A percentile compares a stretch with the other conserved stretches of the same genome.
phyloP scores from a whole-genome alignment of 2,329 filamentous ascomycete genomes.

The Xylariaceae sp. region DNA sequence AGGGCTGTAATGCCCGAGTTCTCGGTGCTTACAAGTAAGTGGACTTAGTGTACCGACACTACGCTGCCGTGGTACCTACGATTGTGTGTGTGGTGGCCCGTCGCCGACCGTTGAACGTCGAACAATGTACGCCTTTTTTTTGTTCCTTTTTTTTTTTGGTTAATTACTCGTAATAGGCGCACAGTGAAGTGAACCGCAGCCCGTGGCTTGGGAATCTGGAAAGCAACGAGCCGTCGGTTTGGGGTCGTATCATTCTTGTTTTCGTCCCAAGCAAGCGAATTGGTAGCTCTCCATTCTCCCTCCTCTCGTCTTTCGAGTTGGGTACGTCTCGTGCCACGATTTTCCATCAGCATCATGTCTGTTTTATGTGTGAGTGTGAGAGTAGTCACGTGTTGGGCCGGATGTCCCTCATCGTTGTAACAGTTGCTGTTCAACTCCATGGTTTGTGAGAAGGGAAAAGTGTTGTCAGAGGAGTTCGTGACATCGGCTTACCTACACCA shows the following conservation, averaged over 20 bases:
- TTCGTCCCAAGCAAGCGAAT: too few relatives aligned
- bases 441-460: not conserved
- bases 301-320: too few relatives aligned
- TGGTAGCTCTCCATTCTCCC: too few relatives aligned
- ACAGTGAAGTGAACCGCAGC: too few relatives aligned
- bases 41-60: not conserved
- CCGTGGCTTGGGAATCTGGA: too few relatives aligned
- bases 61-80: not conserved
- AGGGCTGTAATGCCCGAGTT: slow-evolving; percentile 8
- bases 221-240: too few relatives aligned
- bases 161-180: too few relatives aligned
- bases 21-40: slow-evolving; percentile 9
- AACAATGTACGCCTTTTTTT: not conserved
- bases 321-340: not conserved
- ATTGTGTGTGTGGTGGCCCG: slow-evolving; percentile 8
- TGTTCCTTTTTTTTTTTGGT: too few relatives aligned
- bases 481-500: not conserved
- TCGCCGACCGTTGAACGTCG: slow-evolving; percentile 1
- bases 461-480: not conserved
- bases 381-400: not conserved
- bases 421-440: not conserved
- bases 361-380: not conserved
- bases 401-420: not conserved
- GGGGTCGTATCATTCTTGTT: too few relatives aligned
- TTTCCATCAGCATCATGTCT: not conserved